A percentile compares a stretch with the other conserved stretches of the same genome.
Conservation (phyloP, 164 flowering plant genomes). For the Cinnamomum micranthum region DNA sequence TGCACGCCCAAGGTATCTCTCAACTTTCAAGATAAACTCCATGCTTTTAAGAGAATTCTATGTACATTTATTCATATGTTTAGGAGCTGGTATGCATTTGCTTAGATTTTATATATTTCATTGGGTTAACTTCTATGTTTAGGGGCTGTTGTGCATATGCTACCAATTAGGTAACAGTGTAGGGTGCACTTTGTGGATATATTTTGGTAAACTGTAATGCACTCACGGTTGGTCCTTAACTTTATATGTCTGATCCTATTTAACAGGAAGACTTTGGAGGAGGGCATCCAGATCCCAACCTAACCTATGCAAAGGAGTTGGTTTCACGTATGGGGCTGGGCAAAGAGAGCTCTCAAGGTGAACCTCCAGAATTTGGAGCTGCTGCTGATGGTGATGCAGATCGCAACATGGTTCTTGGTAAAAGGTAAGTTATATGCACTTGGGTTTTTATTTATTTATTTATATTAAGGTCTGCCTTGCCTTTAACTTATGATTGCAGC, state of each 20-base stretch:
- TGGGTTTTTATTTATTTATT: background rate
- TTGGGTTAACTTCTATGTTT: too few relatives aligned
- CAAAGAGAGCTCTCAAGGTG: constrained; percentile 40
- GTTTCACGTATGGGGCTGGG: constrained; percentile 93
- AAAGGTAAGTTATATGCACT: constrained; percentile 46
- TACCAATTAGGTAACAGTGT: background rate
- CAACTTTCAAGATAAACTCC: background rate
- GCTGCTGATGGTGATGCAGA: constrained; percentile 99
- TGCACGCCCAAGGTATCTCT: constrained; percentile 76
- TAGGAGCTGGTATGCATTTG: background rate
- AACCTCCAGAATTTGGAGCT: constrained; percentile 99
- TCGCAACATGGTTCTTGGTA: constrained; percentile 97
- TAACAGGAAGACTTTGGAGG: constrained; percentile 98
- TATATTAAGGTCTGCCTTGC: background rate
- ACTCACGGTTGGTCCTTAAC: background rate
- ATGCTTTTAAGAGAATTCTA: background rate
- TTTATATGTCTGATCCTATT: constrained; percentile 8
- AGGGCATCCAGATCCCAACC: constrained; percentile 99
- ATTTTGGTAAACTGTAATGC: background rate
- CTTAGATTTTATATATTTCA: background rate
- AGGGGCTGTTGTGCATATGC: background rate
- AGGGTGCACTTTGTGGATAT: background rate
- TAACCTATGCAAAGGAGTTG: constrained; percentile 97
- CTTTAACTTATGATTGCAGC: background rate
- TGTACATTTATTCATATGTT: background rate